These are phyloP conservation scores for Phytophthora foliorum DNA, from an alignment of 352 stramenopile species.

Conservation along the genomic window DNA sequence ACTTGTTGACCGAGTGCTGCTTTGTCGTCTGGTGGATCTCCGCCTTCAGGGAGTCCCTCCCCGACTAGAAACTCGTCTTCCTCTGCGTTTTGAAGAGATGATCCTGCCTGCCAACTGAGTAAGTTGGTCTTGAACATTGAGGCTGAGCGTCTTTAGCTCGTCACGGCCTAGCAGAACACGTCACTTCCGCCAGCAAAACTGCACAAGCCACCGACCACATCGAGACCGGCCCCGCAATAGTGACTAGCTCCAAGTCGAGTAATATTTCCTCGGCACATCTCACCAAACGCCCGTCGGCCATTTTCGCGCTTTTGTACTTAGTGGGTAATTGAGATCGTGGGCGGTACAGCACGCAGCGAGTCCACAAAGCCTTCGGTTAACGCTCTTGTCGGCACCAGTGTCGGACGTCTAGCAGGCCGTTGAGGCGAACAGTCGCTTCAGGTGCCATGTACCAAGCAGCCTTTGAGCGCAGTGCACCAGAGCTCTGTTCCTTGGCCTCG, in stretches of 20 bases:
- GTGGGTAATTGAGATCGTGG: not conserved
- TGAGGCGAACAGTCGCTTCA: not conserved
- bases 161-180: slow-evolving; percentile 8
- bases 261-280: slow-evolving; percentile 4
- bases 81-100: no score
- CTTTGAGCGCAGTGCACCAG: not conserved
- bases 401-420: slow-evolving; percentile 3
- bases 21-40: not conserved
- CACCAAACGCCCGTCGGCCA: not conserved
- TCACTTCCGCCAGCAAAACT: not conserved
- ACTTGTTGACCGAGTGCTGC: not conserved
- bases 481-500: no score
- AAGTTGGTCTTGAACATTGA: slow-evolving; percentile 20
- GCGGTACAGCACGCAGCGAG: slow-evolving; percentile 1
- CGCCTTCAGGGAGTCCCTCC: not conserved
- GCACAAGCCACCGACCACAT: slow-evolving; percentile 12
- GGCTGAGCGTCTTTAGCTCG: slow-evolving; percentile 1
- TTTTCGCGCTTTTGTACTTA: not conserved
- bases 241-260: slow-evolving; percentile 16
- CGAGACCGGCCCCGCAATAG: not conserved
- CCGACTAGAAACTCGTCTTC: no score
- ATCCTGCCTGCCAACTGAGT: no score
- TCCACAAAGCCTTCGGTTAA: not conserved
- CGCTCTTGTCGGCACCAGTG: slow-evolving; percentile 3
- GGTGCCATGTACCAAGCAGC: not conserved